A percentile compares a stretch with the other conserved stretches of the same genome.
Conservation (phyloP, 441 rosid species). For the Jatropha multifida region DNA sequence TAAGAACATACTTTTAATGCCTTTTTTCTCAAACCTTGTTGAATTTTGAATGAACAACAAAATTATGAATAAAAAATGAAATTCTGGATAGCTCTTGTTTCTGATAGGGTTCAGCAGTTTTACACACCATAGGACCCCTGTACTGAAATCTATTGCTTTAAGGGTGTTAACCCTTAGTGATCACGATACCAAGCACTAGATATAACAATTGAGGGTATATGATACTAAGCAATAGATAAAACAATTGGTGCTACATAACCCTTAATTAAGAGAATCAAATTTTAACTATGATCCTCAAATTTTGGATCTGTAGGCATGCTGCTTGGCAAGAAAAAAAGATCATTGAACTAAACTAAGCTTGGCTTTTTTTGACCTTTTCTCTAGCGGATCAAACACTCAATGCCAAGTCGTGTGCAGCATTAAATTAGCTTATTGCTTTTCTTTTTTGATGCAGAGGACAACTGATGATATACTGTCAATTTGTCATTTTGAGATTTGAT, state of each 20-base stretch:
- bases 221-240: too few relatives aligned
- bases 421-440: not conserved
- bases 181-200: not conserved
- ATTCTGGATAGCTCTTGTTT: not conserved
- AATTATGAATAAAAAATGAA: not conserved
- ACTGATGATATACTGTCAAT: not conserved
- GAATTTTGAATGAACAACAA: not conserved
- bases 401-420: not conserved
- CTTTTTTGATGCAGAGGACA: not conserved
- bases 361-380: not conserved
- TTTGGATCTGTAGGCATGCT: not conserved
- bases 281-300: not conserved
- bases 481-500: slow-evolving; percentile 12
- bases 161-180: not conserved
- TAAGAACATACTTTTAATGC: slow-evolving; percentile 3
- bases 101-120: not conserved
- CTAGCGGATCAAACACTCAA: not conserved
- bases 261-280: too few relatives aligned
- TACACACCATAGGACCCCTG: not conserved
- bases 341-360: not conserved
- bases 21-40: not conserved
- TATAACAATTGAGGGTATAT: too few relatives aligned
- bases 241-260: too few relatives aligned
- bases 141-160: not conserved
- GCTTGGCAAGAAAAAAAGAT: not conserved